Conservation (phyloP, 1,139 yeast genomes). For the Blastobotrys petasosporus region DNA sequence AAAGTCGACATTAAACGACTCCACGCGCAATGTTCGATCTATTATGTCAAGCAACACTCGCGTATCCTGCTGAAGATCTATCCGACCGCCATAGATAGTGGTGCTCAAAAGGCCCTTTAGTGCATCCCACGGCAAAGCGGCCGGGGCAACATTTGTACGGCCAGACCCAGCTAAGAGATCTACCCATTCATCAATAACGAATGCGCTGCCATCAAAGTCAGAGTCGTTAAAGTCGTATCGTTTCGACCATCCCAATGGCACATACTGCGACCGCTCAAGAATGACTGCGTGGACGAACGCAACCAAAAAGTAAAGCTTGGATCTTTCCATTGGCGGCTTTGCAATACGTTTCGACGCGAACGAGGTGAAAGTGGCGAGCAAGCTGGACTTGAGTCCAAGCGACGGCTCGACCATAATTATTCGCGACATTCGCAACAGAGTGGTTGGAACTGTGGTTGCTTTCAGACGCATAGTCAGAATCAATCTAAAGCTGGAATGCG, state of each 20-base stretch:
- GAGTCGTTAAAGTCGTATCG: conserved; percentile 65
- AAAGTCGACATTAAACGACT: conserved; percentile 36
- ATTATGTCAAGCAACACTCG: conserved; percentile 31
- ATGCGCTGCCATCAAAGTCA: conserved; percentile 55
- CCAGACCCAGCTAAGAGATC: conserved; percentile 25
- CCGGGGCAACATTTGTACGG: conserved; percentile 43
- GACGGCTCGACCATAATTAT: conserved; percentile 55
- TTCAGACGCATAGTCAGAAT: conserved; percentile 54
- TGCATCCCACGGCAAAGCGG: conserved; percentile 52
- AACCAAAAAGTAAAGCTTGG: conserved; percentile 48
- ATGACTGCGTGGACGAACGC: conserved; percentile 68
- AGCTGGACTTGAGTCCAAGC: conserved; percentile 51
- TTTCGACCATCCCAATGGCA: conserved; percentile 58
- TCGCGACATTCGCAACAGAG: conserved; percentile 48
- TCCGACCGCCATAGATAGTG: conserved; percentile 70
- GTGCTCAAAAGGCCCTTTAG: conserved; percentile 46
- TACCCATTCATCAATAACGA: conserved; percentile 42
- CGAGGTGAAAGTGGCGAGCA: conserved; percentile 36
- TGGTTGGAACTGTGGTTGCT: conserved; percentile 45
- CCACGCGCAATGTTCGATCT: conserved; percentile 30
- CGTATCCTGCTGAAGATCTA: conserved; percentile 46
- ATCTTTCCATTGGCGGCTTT: conserved; percentile 41
- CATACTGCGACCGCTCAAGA: conserved; percentile 52
- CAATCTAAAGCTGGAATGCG: conserved; percentile 41
- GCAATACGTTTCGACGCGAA: conserved; percentile 23